phyloP scores from a whole-genome alignment of 202 grass and related monocot species.

The Digitaria exilis region DNA sequence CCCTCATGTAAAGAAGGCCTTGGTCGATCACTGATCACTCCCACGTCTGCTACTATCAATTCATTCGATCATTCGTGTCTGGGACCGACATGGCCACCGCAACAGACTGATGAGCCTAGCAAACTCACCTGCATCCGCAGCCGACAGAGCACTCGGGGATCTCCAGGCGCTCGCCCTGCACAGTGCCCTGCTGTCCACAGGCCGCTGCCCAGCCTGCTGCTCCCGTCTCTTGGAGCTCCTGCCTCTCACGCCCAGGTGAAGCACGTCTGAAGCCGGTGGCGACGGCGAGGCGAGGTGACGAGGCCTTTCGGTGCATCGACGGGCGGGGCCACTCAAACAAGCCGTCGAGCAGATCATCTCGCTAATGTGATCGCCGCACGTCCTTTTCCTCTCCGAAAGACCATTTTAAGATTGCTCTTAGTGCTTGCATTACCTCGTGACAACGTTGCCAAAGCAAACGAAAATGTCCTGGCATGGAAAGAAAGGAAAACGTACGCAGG shows the following conservation, averaged over 20 bases:
- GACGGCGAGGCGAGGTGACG: background rate
- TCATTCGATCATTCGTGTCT: too few relatives aligned
- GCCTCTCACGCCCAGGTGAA: background rate
- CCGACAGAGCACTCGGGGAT: too few relatives aligned
- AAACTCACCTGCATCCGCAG: background rate
- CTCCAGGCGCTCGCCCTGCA: background rate
- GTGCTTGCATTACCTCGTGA: background rate
- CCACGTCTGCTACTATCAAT: background rate
- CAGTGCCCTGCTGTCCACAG: background rate
- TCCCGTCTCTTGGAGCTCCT: background rate
- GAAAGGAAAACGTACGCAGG: background rate
- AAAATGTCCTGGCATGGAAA: background rate
- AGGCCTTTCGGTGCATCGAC: background rate
- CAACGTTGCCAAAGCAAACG: background rate
- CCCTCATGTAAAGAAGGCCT: too few relatives aligned
- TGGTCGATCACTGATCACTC: too few relatives aligned
- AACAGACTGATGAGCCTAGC: background rate
- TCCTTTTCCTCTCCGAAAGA: background rate
- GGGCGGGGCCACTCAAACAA: background rate
- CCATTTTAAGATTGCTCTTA: background rate
- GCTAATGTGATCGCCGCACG: background rate
- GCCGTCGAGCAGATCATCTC: background rate
- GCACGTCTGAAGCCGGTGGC: background rate
- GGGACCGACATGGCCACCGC: background rate
- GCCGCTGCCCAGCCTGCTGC: background rate